Conservation (phyloP, 495 filamentous ascomycete species). For the Cudoniella acicularis region DNA sequence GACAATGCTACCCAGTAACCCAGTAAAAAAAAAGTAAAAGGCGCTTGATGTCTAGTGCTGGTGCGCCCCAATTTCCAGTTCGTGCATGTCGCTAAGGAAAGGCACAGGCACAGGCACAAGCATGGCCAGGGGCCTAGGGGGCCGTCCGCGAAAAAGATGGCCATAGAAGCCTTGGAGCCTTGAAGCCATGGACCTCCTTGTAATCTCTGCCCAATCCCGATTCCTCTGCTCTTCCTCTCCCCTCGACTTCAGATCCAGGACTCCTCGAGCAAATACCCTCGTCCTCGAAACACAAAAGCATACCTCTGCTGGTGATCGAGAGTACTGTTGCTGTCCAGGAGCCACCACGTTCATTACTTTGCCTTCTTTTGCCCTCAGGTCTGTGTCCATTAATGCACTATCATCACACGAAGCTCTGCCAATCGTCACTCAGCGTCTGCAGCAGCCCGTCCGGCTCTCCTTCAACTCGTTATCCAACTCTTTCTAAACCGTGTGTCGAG, state of each 20-base stretch:
- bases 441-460: conserved; percentile 1
- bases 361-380: not conserved
- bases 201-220: not conserved
- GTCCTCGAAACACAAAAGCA: not conserved
- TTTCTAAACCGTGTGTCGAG: not conserved
- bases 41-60: not conserved
- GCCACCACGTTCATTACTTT: conserved; percentile 6
- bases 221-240: not conserved
- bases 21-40: not conserved
- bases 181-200: too few relatives aligned
- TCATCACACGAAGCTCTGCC: conserved; percentile 9
- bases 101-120: not conserved
- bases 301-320: not conserved
- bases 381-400: conserved; percentile 14
- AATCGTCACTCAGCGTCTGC: conserved; percentile 3
- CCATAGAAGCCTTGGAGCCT: too few relatives aligned
- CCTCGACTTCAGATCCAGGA: too few relatives aligned
- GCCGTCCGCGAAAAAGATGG: too few relatives aligned
- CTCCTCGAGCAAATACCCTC: not conserved
- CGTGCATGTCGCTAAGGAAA: too few relatives aligned
- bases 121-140: not conserved
- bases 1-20: too few relatives aligned
- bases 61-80: not conserved
- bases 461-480: not conserved
- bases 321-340: not conserved